Evolutionary conservation across 768 basidiomycete species (phyloP).

Genomic region (Clathrus columnatus): DNA sequence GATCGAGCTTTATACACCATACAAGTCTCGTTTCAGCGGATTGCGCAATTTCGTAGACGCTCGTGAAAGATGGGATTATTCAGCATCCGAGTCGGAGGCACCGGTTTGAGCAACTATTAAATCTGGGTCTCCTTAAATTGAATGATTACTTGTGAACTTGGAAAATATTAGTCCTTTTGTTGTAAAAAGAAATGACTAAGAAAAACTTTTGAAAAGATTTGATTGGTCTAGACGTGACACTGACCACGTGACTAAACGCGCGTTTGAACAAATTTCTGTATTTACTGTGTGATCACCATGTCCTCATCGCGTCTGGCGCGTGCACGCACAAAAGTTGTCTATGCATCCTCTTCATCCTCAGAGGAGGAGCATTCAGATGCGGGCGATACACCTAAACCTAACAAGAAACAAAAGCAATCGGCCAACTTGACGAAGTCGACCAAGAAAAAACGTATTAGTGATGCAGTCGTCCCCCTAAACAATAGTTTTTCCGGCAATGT

Average conservation of each 20-base stretch:
- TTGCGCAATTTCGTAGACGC: not conserved
- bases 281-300: not conserved
- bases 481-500: constrained; percentile 2
- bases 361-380: constrained; percentile 8
- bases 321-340: not conserved
- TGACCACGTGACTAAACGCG: not conserved
- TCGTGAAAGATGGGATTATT: not conserved
- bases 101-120: too few species aligned
- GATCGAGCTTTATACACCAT: not conserved
- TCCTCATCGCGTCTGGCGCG: constrained; percentile 9
- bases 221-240: not conserved
- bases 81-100: not conserved
- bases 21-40: not conserved
- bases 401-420: not conserved
- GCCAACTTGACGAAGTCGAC: constrained; percentile 1
- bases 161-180: too few species aligned
- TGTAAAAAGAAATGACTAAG: too few species aligned
- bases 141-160: too few species aligned
- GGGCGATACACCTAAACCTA: constrained; percentile 3
- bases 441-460: constrained; percentile 16
- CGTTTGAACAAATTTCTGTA: not conserved
- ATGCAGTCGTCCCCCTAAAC: constrained; percentile 10
- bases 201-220: too few species aligned
- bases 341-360: not conserved
- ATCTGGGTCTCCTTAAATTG: too few species aligned